These are phyloP conservation scores for Coniochaeta sp. DNA, from an alignment of 2,329 filamentous ascomycete species.

Conservation along the genomic window DNA sequence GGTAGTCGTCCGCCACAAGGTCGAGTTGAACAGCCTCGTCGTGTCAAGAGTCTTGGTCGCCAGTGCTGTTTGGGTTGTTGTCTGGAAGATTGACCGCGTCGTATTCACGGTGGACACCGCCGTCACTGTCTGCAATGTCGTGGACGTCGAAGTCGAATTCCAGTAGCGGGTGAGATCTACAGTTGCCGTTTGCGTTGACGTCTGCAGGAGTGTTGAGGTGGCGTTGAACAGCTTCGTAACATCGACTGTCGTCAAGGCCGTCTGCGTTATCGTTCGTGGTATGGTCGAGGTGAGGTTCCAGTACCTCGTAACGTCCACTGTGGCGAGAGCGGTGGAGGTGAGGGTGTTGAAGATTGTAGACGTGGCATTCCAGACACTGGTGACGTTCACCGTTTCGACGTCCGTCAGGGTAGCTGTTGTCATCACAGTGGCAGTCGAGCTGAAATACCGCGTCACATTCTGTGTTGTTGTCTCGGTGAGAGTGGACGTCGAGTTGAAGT, in stretches of 20 bases:
- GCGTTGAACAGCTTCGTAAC: background rate
- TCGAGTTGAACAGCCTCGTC: background rate
- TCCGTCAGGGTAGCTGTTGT: background rate
- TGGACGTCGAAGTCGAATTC: background rate
- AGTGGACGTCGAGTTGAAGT: constrained; percentile 1
- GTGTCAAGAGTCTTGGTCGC: background rate
- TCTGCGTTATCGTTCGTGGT: background rate
- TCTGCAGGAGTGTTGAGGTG: background rate
- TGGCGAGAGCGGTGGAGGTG: constrained; percentile 1
- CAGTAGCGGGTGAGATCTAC: background rate
- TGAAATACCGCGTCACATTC: background rate
- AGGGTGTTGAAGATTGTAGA: constrained; percentile 1
- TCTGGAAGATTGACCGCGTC: background rate
- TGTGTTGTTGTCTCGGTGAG: background rate
- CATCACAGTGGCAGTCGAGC: background rate
- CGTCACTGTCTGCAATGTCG: background rate
- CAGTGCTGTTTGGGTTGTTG: background rate
- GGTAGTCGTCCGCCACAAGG: background rate
- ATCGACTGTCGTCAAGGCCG: background rate
- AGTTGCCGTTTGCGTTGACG: background rate
- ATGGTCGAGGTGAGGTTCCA: background rate
- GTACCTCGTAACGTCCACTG: background rate
- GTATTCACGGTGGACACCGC: background rate
- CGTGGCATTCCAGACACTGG: background rate
- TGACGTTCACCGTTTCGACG: background rate